Percentiles rank a stretch among this genome's conserved stretches.
Evolutionary conservation across 495 filamentous ascomycete genomes (phyloP).

Genomic region (Opeltia flavorubescens): DNA sequence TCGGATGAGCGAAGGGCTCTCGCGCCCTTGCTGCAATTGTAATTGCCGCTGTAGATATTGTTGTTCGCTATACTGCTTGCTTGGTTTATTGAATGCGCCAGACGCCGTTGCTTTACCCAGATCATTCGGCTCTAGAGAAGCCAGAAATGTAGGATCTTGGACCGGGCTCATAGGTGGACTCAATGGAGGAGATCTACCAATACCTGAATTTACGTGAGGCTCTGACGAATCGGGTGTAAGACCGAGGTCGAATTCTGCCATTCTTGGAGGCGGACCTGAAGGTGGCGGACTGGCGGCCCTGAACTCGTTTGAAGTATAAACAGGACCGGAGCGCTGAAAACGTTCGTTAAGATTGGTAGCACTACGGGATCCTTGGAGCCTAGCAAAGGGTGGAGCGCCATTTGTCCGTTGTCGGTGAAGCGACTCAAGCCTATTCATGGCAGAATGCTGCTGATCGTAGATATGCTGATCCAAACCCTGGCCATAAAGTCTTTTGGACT

Average conservation of each 20-base stretch:
- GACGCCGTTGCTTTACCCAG: constrained; percentile 74
- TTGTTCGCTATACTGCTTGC: constrained; percentile 62
- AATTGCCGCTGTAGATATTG: constrained; percentile 72
- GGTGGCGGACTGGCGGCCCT: constrained; percentile 39
- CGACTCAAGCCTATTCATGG: constrained; percentile 64
- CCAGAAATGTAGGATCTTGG: constrained; percentile 34
- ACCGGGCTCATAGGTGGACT: constrained; percentile 52
- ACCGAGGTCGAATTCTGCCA: constrained; percentile 13
- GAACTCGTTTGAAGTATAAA: constrained; percentile 21
- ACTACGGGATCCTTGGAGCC: constrained; percentile 32
- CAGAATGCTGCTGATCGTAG: constrained; percentile 66
- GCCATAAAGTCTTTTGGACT: constrained; percentile 71
- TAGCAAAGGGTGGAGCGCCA: neutral
- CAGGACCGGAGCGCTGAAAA: constrained; percentile 35
- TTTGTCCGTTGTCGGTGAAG: constrained; percentile 39
- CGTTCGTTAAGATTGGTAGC: constrained; percentile 42
- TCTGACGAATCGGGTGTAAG: constrained; percentile 13
- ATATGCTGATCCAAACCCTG: constrained; percentile 65
- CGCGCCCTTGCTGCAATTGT: constrained; percentile 57
- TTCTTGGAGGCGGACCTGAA: constrained; percentile 20
- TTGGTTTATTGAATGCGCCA: constrained; percentile 71
- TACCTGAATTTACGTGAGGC: constrained; percentile 21
- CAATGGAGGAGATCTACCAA: constrained; percentile 44
- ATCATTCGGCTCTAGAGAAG: constrained; percentile 59
- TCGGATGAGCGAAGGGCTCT: constrained; percentile 18